Evolutionary conservation across 2,329 filamentous ascomycete genomes (phyloP).

Genomic region (Exserohilum turcica): DNA sequence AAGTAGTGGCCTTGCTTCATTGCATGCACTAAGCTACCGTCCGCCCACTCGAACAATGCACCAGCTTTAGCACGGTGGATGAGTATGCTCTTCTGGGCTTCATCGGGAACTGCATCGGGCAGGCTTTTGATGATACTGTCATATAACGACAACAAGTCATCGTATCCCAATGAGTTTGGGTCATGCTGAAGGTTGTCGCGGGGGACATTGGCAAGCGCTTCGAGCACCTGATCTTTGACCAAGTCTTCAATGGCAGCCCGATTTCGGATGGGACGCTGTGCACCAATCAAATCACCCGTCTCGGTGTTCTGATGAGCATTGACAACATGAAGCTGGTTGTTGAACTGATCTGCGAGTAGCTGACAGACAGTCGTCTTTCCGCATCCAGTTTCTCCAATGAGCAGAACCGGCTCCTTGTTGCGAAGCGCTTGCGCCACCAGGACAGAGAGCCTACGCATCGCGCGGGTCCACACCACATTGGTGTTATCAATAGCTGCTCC

Average conservation of each 20-base stretch:
- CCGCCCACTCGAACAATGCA: slow-evolving; percentile 93
- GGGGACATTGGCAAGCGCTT: slow-evolving; percentile 32
- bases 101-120: slow-evolving; percentile 53
- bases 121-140: slow-evolving; percentile 57
- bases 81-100: slow-evolving; percentile 49
- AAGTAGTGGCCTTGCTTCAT: slow-evolving; percentile 93
- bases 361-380: slow-evolving; percentile 98
- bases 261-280: slow-evolving; percentile 89
- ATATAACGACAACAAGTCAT: slow-evolving; percentile 64
- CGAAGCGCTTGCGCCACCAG: slow-evolving; percentile 84
- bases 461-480: slow-evolving; percentile 85
- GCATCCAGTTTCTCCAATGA: slow-evolving; percentile 96
- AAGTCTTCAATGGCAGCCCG: slow-evolving; percentile 71
- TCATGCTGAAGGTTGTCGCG: slow-evolving; percentile 12
- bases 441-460: slow-evolving; percentile 90
- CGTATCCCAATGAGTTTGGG: slow-evolving; percentile 29
- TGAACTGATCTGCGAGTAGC: slow-evolving; percentile 79
- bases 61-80: slow-evolving; percentile 68
- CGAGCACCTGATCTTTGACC: slow-evolving; percentile 65
- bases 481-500: slow-evolving; percentile 19
- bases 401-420: slow-evolving; percentile 90
- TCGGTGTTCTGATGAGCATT: slow-evolving; percentile 99
- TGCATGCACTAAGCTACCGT: slow-evolving; percentile 89
- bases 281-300: slow-evolving; percentile 94
- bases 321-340: slow-evolving; percentile 80